These are phyloP conservation scores for Aspergillus asperescens DNA, from an alignment of 495 filamentous ascomycete genomes.

Conservation along the genomic window DNA sequence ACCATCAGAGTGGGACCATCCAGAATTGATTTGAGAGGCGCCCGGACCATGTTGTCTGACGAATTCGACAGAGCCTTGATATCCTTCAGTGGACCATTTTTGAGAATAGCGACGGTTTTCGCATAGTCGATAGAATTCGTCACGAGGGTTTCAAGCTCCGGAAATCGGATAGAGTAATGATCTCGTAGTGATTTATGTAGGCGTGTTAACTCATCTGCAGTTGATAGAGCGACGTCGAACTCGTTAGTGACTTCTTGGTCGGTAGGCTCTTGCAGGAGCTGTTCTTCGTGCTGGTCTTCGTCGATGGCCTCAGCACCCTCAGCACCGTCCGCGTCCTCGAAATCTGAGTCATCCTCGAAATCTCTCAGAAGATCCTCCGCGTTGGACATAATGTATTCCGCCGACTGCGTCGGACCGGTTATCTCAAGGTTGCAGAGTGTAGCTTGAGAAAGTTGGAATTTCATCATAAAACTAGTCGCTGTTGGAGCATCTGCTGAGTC, in stretches of 20 bases:
- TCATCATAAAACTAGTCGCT: constrained; percentile 2
- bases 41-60: constrained; percentile 67
- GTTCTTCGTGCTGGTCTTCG: constrained; percentile 21
- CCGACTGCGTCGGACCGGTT: not conserved
- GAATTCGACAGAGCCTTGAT: constrained; percentile 70
- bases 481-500: constrained; percentile 20
- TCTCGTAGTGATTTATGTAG: constrained; percentile 95
- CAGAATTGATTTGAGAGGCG: constrained; percentile 69
- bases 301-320: constrained; percentile 25
- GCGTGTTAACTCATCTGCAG: constrained; percentile 84
- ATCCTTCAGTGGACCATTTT: constrained; percentile 87
- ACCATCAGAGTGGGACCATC: constrained; percentile 91
- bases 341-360: constrained; percentile 38
- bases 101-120: constrained; percentile 87
- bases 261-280: constrained; percentile 21
- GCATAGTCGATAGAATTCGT: constrained; percentile 91
- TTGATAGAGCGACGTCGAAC: constrained; percentile 87
- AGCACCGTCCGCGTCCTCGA: constrained; percentile 26
- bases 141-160: constrained; percentile 91
- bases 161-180: constrained; percentile 90
- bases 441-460: not conserved
- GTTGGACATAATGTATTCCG: constrained; percentile 34
- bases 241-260: constrained; percentile 57
- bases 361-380: constrained; percentile 45
- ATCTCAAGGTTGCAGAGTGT: not conserved